Conservation (phyloP, 805 yeast species). For the Kuraishia molischiana region DNA sequence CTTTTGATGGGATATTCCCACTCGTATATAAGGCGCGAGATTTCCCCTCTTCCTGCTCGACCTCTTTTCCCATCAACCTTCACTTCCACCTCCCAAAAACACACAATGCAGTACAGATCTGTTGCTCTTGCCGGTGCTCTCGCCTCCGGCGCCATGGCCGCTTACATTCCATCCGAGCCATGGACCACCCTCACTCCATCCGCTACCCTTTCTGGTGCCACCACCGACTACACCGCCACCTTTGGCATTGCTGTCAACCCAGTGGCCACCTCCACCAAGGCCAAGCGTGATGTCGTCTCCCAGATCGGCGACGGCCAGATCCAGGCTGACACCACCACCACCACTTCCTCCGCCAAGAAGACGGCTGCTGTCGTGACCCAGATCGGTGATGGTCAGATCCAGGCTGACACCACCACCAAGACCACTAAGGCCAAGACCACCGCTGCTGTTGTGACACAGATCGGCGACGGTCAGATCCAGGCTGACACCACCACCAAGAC, state of each 20-base stretch:
- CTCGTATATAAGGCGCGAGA: background rate
- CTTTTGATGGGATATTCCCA: background rate
- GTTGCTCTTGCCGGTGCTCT: constrained; percentile 25
- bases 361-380: constrained; percentile 31
- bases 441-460: constrained; percentile 29
- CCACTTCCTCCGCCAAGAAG: constrained; percentile 20
- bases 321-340: constrained; percentile 34
- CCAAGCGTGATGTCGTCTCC: constrained; percentile 29
- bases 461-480: constrained; percentile 45
- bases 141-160: constrained; percentile 41
- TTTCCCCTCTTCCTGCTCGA: background rate
- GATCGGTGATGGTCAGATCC: constrained; percentile 39
- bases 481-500: constrained; percentile 26
- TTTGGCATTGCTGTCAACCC: constrained; percentile 67
- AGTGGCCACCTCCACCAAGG: constrained; percentile 33
- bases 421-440: constrained; percentile 17
- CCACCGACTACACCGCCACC: constrained; percentile 41
- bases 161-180: constrained; percentile 55
- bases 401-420: constrained; percentile 18
- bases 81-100: background rate
- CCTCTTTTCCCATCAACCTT: too few relatives aligned
- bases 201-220: constrained; percentile 38
- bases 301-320: constrained; percentile 58
- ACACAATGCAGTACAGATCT: constrained; percentile 2
- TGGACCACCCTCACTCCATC: constrained; percentile 68